Percentiles rank a stretch among this genome's conserved stretches.
Conservation (phyloP, 2,329 filamentous ascomycete species). For the Fusarium gaditjirri region DNA sequence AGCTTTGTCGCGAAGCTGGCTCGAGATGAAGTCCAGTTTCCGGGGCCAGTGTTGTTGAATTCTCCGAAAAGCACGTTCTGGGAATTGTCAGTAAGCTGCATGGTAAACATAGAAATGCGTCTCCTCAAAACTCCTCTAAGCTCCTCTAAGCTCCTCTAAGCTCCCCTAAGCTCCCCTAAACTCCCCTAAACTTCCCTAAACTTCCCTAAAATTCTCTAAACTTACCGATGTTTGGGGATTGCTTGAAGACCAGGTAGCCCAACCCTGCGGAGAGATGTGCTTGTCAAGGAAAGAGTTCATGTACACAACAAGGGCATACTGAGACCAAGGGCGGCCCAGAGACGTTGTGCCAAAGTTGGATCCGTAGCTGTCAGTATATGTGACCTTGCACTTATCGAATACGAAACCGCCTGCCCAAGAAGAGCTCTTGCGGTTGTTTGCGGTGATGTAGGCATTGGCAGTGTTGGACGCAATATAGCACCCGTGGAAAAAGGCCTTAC, state of each 20-base stretch:
- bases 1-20: constrained; percentile 38
- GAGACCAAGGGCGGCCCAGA: constrained; percentile 59
- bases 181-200: no score
- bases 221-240: constrained; percentile 63
- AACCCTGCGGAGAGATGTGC: constrained; percentile 42
- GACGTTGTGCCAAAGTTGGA: constrained; percentile 52
- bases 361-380: constrained; percentile 42
- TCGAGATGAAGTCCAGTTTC: constrained; percentile 36
- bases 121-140: not conserved
- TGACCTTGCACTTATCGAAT: constrained; percentile 47
- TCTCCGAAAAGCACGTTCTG: constrained; percentile 65
- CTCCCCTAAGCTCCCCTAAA: not conserved
- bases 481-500: constrained; percentile 51
- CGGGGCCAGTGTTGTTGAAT: constrained; percentile 65
- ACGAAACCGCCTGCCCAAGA: constrained; percentile 48
- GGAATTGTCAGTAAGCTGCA: not conserved
- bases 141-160: not conserved
- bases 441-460: constrained; percentile 46
- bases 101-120: no score
- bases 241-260: constrained; percentile 63
- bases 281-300: constrained; percentile 59
- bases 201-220: not conserved
- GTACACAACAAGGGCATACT: constrained; percentile 59
- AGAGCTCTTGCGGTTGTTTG: constrained; percentile 46
- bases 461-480: constrained; percentile 53